Conservation (phyloP, 495 filamentous ascomycete species). For the Penicillium egyptiacum region DNA sequence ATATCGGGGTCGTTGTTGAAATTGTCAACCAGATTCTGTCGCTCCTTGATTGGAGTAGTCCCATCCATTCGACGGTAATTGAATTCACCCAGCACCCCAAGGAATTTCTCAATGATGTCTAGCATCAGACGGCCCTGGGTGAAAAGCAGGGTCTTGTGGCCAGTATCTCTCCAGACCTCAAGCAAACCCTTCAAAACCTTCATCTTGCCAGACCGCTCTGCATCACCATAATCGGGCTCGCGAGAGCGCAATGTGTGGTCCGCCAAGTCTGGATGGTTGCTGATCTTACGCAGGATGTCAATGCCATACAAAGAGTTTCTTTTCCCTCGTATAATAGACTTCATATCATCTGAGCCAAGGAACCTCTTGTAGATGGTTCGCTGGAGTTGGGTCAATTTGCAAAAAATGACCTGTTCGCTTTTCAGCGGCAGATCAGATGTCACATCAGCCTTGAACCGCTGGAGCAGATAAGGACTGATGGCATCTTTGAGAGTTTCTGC, state of each 20-base stretch:
- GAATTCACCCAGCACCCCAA: conserved; percentile 64
- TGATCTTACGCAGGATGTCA: conserved; percentile 91
- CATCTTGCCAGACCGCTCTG: conserved; percentile 87
- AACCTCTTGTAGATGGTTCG: conserved; percentile 74
- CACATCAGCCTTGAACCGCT: conserved; percentile 90
- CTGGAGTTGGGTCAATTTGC: conserved; percentile 79
- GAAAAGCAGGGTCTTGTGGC: conserved; percentile 90
- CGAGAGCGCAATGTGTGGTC: conserved; percentile 60
- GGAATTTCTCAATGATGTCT: conserved; percentile 82
- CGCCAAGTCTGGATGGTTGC: conserved; percentile 90
- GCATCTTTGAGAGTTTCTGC: conserved; percentile 87
- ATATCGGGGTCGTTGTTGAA: conserved; percentile 81
- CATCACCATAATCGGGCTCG: conserved; percentile 69
- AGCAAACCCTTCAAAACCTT: conserved; percentile 82
- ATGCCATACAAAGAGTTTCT: conserved; percentile 84
- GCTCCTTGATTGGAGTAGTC: conserved; percentile 74
- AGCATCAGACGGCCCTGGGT: conserved; percentile 90
- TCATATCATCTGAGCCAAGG: conserved; percentile 79
- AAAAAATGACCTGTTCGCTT: conserved; percentile 92
- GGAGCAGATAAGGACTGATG: conserved; percentile 90
- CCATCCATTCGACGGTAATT: conserved; percentile 92
- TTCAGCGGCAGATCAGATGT: conserved; percentile 91
- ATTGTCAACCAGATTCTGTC: conserved; percentile 81
- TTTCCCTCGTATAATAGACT: conserved; percentile 67
- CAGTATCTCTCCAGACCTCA: conserved; percentile 78